Conservation (phyloP, 352 stramenopile species). For the Globisporangium radiosum region DNA sequence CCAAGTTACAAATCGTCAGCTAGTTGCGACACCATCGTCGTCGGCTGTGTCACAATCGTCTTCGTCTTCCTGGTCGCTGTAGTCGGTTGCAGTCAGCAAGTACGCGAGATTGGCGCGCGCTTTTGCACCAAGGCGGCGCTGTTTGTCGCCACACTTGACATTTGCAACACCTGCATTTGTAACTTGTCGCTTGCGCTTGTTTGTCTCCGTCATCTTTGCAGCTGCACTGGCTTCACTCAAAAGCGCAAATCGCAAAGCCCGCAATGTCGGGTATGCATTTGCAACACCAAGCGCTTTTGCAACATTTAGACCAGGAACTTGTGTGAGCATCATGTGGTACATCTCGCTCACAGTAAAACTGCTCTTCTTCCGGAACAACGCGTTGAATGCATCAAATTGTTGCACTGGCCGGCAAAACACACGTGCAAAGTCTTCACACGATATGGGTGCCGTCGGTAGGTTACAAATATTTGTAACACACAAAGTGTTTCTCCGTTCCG, state of each 20-base stretch:
- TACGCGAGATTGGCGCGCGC: constrained; percentile 22
- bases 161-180: constrained; percentile 24
- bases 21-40: background rate
- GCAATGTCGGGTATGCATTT: constrained; percentile 39
- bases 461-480: background rate
- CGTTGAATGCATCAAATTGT: constrained; percentile 58
- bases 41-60: background rate
- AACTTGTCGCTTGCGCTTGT: background rate
- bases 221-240: no score
- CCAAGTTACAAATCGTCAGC: background rate
- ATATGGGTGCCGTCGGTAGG: no score
- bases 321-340: constrained; percentile 82
- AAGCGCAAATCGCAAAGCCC: no score
- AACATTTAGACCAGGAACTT: constrained; percentile 53
- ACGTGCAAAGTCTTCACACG: constrained; percentile 11
- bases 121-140: constrained; percentile 40
- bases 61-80: constrained; percentile 19
- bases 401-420: constrained; percentile 46
- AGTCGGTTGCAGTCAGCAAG: constrained; percentile 28
- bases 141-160: constrained; percentile 38
- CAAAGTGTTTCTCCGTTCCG: constrained; percentile 12
- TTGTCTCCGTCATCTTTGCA: no score
- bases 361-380: constrained; percentile 66
- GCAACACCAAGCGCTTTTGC: constrained; percentile 43
- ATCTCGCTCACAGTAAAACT: constrained; percentile 69